These are phyloP conservation scores for Lasiodiplodia sp. DNA, from an alignment of 2,329 filamentous ascomycete genomes.

Conservation along the genomic window DNA sequence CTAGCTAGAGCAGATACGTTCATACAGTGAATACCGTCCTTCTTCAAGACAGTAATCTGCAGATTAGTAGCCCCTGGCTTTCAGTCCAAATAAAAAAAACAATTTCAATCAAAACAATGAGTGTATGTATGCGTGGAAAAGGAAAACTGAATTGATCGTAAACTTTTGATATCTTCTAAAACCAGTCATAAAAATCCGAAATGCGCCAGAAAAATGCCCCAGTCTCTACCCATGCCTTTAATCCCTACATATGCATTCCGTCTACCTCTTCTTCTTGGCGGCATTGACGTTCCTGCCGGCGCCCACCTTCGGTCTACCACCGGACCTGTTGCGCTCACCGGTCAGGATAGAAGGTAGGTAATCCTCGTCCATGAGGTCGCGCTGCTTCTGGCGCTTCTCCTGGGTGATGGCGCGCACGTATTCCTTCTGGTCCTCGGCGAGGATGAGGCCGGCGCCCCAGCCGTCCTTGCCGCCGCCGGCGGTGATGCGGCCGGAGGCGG, in stretches of 20 bases:
- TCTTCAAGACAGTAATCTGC: neutral
- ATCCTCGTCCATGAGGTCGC: conserved; percentile 94
- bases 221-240: neutral
- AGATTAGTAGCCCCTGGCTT: neutral
- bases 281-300: conserved; percentile 88
- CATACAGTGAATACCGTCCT: neutral
- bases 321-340: conserved; percentile 72
- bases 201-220: conserved; percentile 10
- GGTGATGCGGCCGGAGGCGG: conserved; percentile 75
- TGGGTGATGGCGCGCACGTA: conserved; percentile 71
- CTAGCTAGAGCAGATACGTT: neutral
- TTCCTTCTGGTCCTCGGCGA: conserved; percentile 97
- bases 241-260: neutral
- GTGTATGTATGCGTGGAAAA: neutral
- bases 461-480: conserved; percentile 77
- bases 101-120: neutral
- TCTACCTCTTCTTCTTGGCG: conserved; percentile 61
- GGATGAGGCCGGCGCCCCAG: conserved; percentile 83
- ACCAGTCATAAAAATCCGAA: neutral
- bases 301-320: conserved; percentile 78
- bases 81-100: neutral
- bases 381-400: conserved; percentile 72
- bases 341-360: conserved; percentile 86
- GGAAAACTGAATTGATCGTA: conserved; percentile 2
- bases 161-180: conserved; percentile 12